Conservation (phyloP, 2,329 filamentous ascomycete species). For the Penicillium sp. region DNA sequence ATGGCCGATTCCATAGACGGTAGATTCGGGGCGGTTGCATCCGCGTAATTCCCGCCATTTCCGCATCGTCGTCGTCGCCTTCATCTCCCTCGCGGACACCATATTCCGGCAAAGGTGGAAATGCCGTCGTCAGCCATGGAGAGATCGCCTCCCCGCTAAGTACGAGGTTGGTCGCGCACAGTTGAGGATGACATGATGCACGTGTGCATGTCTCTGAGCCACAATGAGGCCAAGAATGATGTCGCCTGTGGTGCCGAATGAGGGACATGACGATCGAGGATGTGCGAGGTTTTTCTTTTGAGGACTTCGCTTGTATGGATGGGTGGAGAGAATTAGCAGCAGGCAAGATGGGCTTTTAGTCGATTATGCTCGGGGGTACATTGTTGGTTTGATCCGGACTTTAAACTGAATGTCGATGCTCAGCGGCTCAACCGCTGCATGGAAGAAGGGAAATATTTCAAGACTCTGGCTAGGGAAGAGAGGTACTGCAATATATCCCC, state of each 20-base stretch:
- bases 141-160: conserved; percentile 6
- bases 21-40: conserved; percentile 15
- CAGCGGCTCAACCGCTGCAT: no score
- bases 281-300: no score
- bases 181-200: conserved; percentile 17
- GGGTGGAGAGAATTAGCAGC: no score
- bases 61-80: conserved; percentile 22
- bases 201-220: conserved; percentile 19
- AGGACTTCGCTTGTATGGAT: no score
- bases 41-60: conserved; percentile 31
- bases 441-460: no score
- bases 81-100: conserved; percentile 12
- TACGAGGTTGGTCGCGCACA: conserved; percentile 12
- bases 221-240: conserved; percentile 35
- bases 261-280: conserved; percentile 19
- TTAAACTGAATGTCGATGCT: no score
- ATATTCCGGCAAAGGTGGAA: no score
- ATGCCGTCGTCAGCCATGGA: conserved; percentile 1
- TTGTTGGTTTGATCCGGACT: no score
- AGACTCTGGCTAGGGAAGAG: no score
- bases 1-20: conserved; percentile 22
- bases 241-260: conserved; percentile 26
- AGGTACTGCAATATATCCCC: no score
- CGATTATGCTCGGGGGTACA: no score
- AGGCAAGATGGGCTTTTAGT: no score